Evolutionary conservation across 768 basidiomycete genomes (phyloP).

Genomic region (Tricholoma hemisulphureum): DNA sequence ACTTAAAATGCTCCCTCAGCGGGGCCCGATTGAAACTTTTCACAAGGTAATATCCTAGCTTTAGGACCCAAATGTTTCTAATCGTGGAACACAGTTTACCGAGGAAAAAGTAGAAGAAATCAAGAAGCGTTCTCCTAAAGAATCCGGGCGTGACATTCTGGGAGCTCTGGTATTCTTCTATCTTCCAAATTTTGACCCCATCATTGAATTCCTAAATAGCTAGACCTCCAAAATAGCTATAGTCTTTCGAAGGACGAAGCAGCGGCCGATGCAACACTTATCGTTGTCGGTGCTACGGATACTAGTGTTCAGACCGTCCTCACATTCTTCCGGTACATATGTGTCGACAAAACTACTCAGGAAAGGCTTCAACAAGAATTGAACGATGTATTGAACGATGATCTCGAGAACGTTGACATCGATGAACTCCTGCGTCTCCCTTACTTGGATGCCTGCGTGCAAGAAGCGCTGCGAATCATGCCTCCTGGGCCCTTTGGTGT

Average conservation of each 20-base stretch:
- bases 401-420: not conserved
- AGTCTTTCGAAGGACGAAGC: conserved; percentile 1
- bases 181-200: not conserved
- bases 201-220: not conserved
- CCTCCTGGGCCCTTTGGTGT: conserved; percentile 1
- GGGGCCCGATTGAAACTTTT: not conserved
- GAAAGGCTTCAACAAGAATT: not conserved
- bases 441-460: conserved; percentile 1
- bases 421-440: not conserved
- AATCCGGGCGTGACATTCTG: not conserved
- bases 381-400: not conserved
- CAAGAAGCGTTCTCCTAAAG: not conserved
- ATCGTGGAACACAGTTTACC: not conserved
- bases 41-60: not conserved
- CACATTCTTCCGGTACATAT: conserved; percentile 1
- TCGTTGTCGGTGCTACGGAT: conserved; percentile 4
- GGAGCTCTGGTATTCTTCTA: not conserved
- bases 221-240: not conserved
- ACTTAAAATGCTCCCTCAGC: not conserved
- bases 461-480: conserved; percentile 1
- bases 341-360: not conserved
- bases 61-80: not conserved
- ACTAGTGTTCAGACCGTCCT: conserved; percentile 5
- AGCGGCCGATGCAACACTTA: conserved; percentile 2
- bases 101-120: not conserved